Evolutionary conservation across 768 basidiomycete species (phyloP).

Genomic region (Agaricus subrufescens): DNA sequence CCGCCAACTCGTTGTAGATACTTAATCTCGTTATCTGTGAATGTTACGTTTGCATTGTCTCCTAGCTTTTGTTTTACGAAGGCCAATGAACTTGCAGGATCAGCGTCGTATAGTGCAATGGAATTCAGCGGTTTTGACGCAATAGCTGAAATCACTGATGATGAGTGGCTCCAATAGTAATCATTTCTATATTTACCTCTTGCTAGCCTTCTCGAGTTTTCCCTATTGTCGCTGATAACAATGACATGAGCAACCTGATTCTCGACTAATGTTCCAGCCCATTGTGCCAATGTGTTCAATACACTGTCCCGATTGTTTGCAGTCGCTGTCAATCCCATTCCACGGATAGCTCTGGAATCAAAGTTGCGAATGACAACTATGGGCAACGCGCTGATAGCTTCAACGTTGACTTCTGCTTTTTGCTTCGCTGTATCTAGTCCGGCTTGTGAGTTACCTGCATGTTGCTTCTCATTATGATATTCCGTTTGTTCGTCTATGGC

Average conservation of each 20-base stretch:
- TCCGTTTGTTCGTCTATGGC: background rate
- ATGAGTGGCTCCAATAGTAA: background rate
- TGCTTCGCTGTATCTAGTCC: slow-evolving; percentile 10
- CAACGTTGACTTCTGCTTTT: slow-evolving; percentile 31
- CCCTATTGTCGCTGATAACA: slow-evolving; percentile 85
- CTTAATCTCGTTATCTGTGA: slow-evolving; percentile 50
- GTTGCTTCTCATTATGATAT: background rate
- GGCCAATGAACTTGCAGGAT: slow-evolving; percentile 68
- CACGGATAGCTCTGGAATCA: slow-evolving; percentile 38
- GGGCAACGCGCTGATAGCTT: slow-evolving; percentile 62
- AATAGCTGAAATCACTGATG: slow-evolving; percentile 45
- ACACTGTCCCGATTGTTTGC: slow-evolving; percentile 62
- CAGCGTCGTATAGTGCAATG: slow-evolving; percentile 83
- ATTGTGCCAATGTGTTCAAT: slow-evolving; percentile 70
- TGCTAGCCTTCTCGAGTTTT: slow-evolving; percentile 79
- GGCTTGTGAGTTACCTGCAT: background rate
- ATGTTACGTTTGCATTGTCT: slow-evolving; percentile 48
- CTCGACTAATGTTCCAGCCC: slow-evolving; percentile 81
- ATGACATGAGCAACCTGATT: slow-evolving; percentile 89
- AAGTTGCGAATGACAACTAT: slow-evolving; percentile 86
- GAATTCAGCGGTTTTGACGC: slow-evolving; percentile 78
- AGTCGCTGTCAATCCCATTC: slow-evolving; percentile 3
- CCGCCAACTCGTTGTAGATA: slow-evolving; percentile 81
- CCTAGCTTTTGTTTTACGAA: slow-evolving; percentile 79
- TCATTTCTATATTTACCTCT: slow-evolving; percentile 45